phyloP scores from a whole-genome alignment of 495 filamentous ascomycete genomes.

The Penicillium ochrochloron region DNA sequence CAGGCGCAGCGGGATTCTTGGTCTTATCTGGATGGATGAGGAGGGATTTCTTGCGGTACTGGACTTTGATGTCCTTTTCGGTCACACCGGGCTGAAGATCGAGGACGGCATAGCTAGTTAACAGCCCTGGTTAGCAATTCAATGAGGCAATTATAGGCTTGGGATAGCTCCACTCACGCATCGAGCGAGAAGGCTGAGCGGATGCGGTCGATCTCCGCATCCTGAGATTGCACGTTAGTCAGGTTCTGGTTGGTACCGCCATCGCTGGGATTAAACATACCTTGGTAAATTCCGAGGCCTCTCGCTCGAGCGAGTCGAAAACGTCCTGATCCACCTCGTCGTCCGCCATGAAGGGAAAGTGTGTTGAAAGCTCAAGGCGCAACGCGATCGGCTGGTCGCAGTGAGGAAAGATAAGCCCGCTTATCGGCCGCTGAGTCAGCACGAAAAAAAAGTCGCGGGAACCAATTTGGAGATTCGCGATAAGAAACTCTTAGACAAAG shows the following conservation, averaged over 20 bases:
- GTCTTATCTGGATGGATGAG: constrained; percentile 99
- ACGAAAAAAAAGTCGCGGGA: constrained; percentile 35
- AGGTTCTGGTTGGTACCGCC: constrained; percentile 1
- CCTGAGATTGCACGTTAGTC: constrained; percentile 54
- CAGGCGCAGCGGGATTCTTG: constrained; percentile 84
- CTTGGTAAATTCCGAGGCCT: constrained; percentile 90
- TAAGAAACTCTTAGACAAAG: constrained; percentile 9
- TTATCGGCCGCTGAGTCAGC: constrained; percentile 49
- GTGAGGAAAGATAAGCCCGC: constrained; percentile 17
- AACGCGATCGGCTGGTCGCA: constrained; percentile 6
- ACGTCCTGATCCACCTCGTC: constrained; percentile 73
- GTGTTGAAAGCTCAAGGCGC: not conserved
- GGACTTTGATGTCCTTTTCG: constrained; percentile 92
- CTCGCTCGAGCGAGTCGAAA: constrained; percentile 81
- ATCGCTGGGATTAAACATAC: constrained; percentile 39
- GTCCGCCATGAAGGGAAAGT: constrained; percentile 39
- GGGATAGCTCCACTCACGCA: constrained; percentile 62
- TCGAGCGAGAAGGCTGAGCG: constrained; percentile 87
- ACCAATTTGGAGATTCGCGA: constrained; percentile 11
- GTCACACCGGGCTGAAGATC: constrained; percentile 94
- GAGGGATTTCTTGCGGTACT: constrained; percentile 94
- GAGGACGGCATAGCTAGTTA: constrained; percentile 81
- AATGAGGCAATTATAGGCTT: not conserved
- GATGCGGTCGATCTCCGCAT: constrained; percentile 95
- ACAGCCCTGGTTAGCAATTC: not conserved